Conservation (phyloP, 164 flowering plant genomes). For the Berberis thunbergii region DNA sequence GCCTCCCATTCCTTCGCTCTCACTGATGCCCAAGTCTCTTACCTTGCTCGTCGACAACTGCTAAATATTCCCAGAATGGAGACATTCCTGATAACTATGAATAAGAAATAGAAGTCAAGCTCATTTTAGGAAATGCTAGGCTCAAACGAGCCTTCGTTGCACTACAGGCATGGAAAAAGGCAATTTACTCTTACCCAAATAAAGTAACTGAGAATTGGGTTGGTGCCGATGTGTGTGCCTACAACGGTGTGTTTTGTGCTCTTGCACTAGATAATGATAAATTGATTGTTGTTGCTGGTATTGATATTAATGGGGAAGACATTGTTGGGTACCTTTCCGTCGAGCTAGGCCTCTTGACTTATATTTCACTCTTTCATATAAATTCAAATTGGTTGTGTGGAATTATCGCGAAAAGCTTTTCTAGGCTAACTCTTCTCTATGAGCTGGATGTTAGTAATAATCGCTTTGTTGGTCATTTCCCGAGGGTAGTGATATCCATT, state of each 20-base stretch:
- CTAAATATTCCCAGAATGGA: background rate
- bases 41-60: slow-evolving; percentile 2
- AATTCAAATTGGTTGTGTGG: slow-evolving; percentile 79
- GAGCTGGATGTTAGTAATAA: slow-evolving; percentile 58
- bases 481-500: slow-evolving; percentile 37
- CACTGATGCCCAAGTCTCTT: background rate
- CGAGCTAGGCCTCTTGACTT: slow-evolving; percentile 63
- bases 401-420: slow-evolving; percentile 47
- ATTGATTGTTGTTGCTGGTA: slow-evolving; percentile 52
- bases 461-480: slow-evolving; percentile 43
- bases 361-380: slow-evolving; percentile 59
- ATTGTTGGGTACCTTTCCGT: slow-evolving; percentile 67
- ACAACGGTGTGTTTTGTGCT: slow-evolving; percentile 61
- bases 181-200: slow-evolving; percentile 62
- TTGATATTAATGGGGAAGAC: slow-evolving; percentile 67
- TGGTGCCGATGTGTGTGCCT: slow-evolving; percentile 58
- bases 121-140: slow-evolving; percentile 14
- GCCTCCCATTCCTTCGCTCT: background rate
- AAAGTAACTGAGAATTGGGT: slow-evolving; percentile 58
- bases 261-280: slow-evolving; percentile 45
- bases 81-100: slow-evolving; percentile 21
- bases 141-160: slow-evolving; percentile 50
- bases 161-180: slow-evolving; percentile 65
- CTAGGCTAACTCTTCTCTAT: slow-evolving; percentile 26
- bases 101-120: slow-evolving; percentile 11